Evolutionary conservation across 2,329 filamentous ascomycete genomes (phyloP).

Genomic region (Alternaria gaisen): DNA sequence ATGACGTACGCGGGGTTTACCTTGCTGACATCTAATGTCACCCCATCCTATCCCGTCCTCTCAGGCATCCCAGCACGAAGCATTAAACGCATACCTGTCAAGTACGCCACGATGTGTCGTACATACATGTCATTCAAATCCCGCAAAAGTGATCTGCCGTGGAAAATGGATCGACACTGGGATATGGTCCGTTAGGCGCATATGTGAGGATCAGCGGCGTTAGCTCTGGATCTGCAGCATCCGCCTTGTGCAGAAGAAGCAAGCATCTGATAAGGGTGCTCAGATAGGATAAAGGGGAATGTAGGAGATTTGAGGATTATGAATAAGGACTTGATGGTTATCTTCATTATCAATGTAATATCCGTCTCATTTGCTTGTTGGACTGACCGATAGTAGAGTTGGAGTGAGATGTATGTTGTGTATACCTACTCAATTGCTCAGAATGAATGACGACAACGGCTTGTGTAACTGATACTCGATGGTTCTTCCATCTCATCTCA

Average conservation of each 20-base stretch:
- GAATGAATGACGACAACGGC: neutral
- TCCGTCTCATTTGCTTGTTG: neutral
- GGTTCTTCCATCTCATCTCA: neutral
- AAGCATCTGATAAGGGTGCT: constrained; percentile 4
- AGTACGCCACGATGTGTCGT: neutral
- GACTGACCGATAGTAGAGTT: neutral
- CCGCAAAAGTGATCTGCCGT: neutral
- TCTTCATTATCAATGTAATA: neutral
- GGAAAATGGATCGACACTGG: neutral
- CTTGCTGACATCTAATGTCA: neutral
- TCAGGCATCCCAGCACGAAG: neutral
- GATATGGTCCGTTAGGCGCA: neutral
- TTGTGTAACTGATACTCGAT: neutral
- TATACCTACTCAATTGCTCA: neutral
- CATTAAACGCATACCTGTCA: neutral
- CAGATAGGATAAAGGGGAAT: neutral
- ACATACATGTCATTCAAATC: neutral
- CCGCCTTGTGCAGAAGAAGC: constrained; percentile 7
- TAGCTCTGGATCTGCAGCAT: neutral
- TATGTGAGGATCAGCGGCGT: neutral
- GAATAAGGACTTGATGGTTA: neutral
- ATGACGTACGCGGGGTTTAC: neutral
- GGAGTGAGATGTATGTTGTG: neutral
- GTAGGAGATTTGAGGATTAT: neutral
- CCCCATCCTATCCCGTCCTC: neutral